Conservation (phyloP, 306 rosid genomes). For the Vigna reflexopilosa region DNA sequence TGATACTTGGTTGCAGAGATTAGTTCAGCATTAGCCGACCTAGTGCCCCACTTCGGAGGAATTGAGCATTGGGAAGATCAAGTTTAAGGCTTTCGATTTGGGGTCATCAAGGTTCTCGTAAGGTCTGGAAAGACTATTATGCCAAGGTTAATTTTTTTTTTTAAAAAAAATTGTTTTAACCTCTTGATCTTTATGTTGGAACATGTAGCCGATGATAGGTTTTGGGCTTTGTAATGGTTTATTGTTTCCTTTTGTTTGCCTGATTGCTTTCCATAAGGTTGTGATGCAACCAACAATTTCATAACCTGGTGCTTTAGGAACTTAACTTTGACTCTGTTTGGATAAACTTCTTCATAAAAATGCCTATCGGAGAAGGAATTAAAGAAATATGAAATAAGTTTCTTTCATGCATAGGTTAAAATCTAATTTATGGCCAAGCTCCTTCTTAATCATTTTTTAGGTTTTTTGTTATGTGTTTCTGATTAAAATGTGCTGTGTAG, state of each 20-base stretch:
- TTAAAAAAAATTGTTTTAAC: background rate
- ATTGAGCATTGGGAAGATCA: slow-evolving; percentile 70
- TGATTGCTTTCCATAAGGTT: slow-evolving; percentile 30
- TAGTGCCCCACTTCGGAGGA: slow-evolving; percentile 90
- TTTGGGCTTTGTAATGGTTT: slow-evolving; percentile 14
- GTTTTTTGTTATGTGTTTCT: background rate
- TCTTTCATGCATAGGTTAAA: too few relatives aligned
- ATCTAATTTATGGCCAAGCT: background rate
- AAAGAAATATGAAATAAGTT: too few relatives aligned
- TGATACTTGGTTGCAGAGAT: slow-evolving; percentile 55
- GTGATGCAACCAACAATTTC: slow-evolving; percentile 25
- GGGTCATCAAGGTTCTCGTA: slow-evolving; percentile 71
- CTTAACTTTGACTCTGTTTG: background rate
- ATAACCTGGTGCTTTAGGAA: background rate
- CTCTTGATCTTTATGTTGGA: background rate
- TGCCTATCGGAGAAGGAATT: background rate
- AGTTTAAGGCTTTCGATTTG: too few relatives aligned
- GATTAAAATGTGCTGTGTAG: background rate
- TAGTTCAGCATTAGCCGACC: slow-evolving; percentile 91
- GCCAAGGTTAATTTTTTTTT: slow-evolving; percentile 61
- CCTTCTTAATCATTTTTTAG: slow-evolving; percentile 1
- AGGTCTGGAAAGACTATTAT: slow-evolving; percentile 92
- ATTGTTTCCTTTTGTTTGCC: slow-evolving; percentile 8
- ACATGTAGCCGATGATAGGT: background rate
- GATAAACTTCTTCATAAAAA: background rate